Evolutionary conservation across 352 stramenopile genomes (phyloP).

Genomic region (Pythium coloratum): DNA sequence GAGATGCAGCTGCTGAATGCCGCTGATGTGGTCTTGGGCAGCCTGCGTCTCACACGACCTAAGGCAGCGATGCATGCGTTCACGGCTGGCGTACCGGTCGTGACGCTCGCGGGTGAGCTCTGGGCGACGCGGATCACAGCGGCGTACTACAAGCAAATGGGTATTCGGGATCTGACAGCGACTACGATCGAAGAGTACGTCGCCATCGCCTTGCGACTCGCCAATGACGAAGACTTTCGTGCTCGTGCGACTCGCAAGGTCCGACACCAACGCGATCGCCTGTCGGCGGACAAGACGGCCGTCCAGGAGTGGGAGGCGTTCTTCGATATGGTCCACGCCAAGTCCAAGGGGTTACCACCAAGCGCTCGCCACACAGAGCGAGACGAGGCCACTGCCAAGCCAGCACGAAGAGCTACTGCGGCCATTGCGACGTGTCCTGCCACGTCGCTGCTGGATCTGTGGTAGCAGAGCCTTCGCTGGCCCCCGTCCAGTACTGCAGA

Average conservation of each 20-base stretch:
- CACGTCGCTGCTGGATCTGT: constrained; percentile 23
- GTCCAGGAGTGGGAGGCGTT: constrained; percentile 77
- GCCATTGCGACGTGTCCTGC: constrained; percentile 20
- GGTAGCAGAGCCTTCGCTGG: constrained; percentile 4
- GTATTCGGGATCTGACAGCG: constrained; percentile 50
- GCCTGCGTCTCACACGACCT: constrained; percentile 51
- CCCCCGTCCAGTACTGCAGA: neutral
- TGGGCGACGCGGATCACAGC: constrained; percentile 68
- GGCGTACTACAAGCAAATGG: constrained; percentile 69
- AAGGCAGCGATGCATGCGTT: constrained; percentile 59
- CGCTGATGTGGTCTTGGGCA: constrained; percentile 63
- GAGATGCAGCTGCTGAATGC: constrained; percentile 48
- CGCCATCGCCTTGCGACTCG: constrained; percentile 48
- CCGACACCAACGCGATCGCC: constrained; percentile 31
- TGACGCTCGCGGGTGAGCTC: constrained; percentile 56
- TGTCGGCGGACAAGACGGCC: constrained; percentile 47
- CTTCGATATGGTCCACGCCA: constrained; percentile 36
- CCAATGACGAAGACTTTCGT: constrained; percentile 47
- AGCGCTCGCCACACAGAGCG: neutral
- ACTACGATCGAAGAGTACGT: constrained; percentile 53
- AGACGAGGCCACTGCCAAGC: neutral
- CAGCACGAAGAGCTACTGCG: neutral
- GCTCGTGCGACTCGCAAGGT: constrained; percentile 46
- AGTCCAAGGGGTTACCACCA: neutral
- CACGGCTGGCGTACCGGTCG: constrained; percentile 54